Evolutionary conservation across 441 rosid genomes (phyloP), one percentile per base, ranked within the genome.

Genomic region (Pelargonium citronellum): DNA sequence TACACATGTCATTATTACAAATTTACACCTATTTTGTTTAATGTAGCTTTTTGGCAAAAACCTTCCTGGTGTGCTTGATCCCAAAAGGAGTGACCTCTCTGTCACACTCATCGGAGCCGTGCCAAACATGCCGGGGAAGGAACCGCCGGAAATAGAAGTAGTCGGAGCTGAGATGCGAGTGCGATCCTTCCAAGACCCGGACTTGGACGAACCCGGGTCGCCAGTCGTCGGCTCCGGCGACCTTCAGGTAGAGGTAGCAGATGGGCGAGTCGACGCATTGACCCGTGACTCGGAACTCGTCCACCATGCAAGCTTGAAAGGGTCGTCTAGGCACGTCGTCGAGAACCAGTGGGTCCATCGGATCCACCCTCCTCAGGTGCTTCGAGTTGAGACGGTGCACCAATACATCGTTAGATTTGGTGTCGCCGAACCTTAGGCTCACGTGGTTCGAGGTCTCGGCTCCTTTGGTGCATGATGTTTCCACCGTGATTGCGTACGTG

Each of bases 341-440:
- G 0, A 79, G 83, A 9, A 72, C 72, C 24, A 9, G 60, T 2
- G 87, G 91, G 11, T 80, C 81, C 19, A 83, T 67, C 8, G 88
- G 88, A 17, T 84, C 86, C 20, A 80, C 66, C 17, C 67, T 64
- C 51, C 81, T 68, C 3, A 77, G 49, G 44, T 78, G 81, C 78
- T 78, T 83, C 12, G 79, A 66, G 67, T 82, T 79, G n/a, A 87
- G 70, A 44, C 49, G 86, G 6, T 68, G 77, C 65, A 82, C 82
- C 39, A 82, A 12, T 1, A 87, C 69, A 69, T 82, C 85, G 34
- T 75, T 83, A 4, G 85, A 76, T 43, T 75, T 73, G 37, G 70
- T 41, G 34, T 87, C 89, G 0, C 89, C 85, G 67, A 87, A 87
- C 71, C 86, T 78, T 6, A 85, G 62, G 80, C 83, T 77, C 4